Conservation (phyloP, 23 red algal genomes). For the Gracilaria vermiculophylla region DNA sequence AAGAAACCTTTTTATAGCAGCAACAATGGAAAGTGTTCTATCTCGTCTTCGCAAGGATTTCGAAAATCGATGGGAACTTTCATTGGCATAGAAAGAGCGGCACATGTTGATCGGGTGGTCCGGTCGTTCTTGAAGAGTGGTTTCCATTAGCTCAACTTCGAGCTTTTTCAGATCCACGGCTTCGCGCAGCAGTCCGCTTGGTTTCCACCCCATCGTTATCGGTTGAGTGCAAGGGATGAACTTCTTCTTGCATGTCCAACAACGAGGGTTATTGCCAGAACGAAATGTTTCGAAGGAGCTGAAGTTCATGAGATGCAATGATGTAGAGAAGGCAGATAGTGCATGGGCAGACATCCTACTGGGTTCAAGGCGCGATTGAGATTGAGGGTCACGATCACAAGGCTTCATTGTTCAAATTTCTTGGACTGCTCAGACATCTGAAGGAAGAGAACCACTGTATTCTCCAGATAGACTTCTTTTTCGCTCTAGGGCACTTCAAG, state of each 20-base stretch:
- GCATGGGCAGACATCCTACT: too few species aligned
- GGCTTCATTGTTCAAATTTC: too few species aligned
- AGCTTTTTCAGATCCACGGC: conserved; percentile 65
- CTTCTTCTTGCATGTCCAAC: background rate
- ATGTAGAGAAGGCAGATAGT: background rate
- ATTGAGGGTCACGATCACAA: too few species aligned
- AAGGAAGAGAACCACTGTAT: too few species aligned
- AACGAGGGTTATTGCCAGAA: background rate
- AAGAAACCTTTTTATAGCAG: conserved; percentile 66
- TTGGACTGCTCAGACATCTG: too few species aligned
- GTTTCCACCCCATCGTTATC: conserved; percentile 50
- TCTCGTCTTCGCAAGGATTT: conserved; percentile 51
- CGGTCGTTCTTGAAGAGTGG: conserved; percentile 59
- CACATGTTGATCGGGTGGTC: conserved; percentile 83
- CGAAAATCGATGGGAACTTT: conserved; percentile 35
- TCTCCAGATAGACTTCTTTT: too few species aligned
- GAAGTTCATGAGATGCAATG: background rate
- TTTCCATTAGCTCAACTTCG: conserved; percentile 59
- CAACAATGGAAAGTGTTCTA: conserved; percentile 63
- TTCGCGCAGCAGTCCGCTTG: conserved; percentile 52
- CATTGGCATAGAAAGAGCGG: conserved; percentile 60
- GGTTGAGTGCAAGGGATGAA: background rate
- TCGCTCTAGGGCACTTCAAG: too few species aligned
- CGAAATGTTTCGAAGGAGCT: background rate
- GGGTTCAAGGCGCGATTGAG: too few species aligned